Conservation (phyloP, 306 rosid genomes). For the Quercus rubra region DNA sequence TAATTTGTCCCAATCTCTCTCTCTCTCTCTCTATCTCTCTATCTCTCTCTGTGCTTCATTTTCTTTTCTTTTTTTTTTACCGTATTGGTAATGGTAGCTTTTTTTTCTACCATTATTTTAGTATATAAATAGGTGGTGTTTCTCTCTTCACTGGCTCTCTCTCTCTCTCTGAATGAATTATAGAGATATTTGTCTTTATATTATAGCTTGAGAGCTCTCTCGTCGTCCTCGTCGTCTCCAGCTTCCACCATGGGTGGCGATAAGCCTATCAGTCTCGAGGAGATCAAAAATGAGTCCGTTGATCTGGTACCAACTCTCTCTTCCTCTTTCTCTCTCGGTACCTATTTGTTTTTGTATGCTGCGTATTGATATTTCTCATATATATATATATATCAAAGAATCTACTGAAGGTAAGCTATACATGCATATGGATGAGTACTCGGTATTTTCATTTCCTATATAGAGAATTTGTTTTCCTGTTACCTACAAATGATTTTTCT, state of each 20-base stretch:
- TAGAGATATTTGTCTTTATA: no score
- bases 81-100: no score
- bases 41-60: no score
- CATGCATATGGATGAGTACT: neutral
- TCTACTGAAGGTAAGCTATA: neutral
- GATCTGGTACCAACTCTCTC: constrained; percentile 61
- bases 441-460: neutral
- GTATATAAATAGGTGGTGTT: no score
- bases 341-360: neutral
- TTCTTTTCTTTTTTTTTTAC: no score
- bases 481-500: no score
- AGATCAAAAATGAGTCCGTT: constrained; percentile 82
- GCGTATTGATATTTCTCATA: neutral
- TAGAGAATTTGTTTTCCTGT: no score
- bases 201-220: neutral
- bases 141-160: neutral
- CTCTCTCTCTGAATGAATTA: neutral
- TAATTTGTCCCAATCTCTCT: no score
- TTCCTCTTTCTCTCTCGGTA: neutral
- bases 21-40: no score
- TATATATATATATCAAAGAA: neutral
- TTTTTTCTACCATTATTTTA: no score
- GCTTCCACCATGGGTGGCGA: constrained; percentile 47
- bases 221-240: neutral
- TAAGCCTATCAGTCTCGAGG: constrained; percentile 70